Base-by-base conservation (phyloP, 1,284 basidiomycete genomes). In the Ustilago vetiveriae region DNA sequence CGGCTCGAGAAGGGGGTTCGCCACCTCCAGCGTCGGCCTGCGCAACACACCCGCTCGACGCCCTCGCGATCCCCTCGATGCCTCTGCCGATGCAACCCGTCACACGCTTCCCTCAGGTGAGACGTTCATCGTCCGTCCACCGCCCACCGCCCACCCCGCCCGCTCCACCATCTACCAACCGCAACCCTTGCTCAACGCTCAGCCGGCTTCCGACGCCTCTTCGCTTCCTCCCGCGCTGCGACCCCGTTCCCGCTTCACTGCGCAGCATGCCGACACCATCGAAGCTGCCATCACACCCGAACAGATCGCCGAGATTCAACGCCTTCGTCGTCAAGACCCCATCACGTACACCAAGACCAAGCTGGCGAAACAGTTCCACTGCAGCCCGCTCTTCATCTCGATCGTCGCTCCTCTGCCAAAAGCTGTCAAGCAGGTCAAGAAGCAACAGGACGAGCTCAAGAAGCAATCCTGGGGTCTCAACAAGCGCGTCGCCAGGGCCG, bases 41-140 rank as follows among this genome's bases (percentile, higher is more conserved):
- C 75, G 79, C 40, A 75, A 81, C 58, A 63, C 64, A 1, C 79
- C 79, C 8, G 67, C 68, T 1, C 71, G 79, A 36, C 69, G 78
- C 40, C 77, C 76, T 9, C 72, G 74, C 29, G 80, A 81, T 30
- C 80, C 80, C 0, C 57, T 81, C 22, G 70, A 73, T 26, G 50
- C 48, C 10, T 71, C 56, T 21, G 55, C 72, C 1, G 60, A 69
- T 27, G 79, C 76, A 0, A 44, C 53, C 7, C 74, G 72, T 17
- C 74, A 76, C 57, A 54, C 71, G 0, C 62, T 81, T 14, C 38
- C 54, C 6, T 35, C 60, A 3, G 79, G 80, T 35, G 76, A 75
- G 40, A 79, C 74, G 8, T 74, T 81, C 43, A 75, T 81, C 53
- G 71, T 75, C 11, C 75, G 80, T 21, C 71, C 75, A 5, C 70